phyloP scores from a whole-genome alignment of 805 yeast genomes.

The Pichia occidentalis region DNA sequence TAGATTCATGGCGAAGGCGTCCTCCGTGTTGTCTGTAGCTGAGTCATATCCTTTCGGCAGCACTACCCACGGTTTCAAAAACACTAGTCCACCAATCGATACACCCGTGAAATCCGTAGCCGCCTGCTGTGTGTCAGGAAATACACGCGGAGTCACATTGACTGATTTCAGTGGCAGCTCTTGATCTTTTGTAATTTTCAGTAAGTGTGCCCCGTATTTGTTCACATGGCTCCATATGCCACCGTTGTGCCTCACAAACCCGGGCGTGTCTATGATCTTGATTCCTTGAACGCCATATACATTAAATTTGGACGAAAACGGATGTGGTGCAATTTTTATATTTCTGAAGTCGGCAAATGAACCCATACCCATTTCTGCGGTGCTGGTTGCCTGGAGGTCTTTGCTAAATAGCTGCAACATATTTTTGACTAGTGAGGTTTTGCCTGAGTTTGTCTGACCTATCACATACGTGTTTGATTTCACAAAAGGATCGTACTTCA shows the following conservation, averaged over 20 bases:
- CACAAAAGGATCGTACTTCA: conserved; percentile 4
- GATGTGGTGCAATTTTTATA: conserved; percentile 7
- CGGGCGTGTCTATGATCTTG: conserved; percentile 27
- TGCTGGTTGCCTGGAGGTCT: background rate
- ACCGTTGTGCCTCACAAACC: conserved; percentile 18
- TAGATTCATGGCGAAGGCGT: background rate
- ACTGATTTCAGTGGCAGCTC: background rate
- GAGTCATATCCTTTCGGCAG: too few species aligned
- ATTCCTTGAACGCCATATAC: conserved; percentile 16
- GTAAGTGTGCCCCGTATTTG: conserved; percentile 9
- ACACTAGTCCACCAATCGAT: background rate
- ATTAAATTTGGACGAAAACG: conserved; percentile 10
- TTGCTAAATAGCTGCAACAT: conserved; percentile 6
- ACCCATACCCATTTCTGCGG: conserved; percentile 1
- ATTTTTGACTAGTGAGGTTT: conserved; percentile 18
- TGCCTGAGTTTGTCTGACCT: conserved; percentile 28
- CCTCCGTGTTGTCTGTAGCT: too few species aligned
- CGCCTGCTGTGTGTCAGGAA: background rate
- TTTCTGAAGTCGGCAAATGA: conserved; percentile 1
- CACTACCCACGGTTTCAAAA: conserved; percentile 9
- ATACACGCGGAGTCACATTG: background rate
- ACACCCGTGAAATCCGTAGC: background rate
- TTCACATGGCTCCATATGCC: conserved; percentile 20
- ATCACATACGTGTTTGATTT: conserved; percentile 18
- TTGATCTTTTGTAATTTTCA: conserved; percentile 3